Evolutionary conservation across 805 yeast species (phyloP).

Genomic region (Yamadazyma sp.): DNA sequence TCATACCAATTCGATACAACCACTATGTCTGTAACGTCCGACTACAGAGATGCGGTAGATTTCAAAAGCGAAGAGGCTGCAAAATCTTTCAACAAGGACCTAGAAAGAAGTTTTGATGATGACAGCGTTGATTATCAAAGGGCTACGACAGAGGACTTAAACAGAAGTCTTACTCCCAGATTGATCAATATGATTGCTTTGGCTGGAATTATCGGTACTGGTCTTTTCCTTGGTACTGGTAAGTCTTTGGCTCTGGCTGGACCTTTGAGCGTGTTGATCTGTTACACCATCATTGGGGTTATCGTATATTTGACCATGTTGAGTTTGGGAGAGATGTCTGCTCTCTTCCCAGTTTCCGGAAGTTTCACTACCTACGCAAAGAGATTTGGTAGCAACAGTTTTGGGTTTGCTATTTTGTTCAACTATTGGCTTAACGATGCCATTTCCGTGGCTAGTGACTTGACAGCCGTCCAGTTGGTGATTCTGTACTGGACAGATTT

Average conservation of each 20-base stretch:
- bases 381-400: constrained; percentile 49
- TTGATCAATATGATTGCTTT: constrained; percentile 36
- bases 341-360: constrained; percentile 55
- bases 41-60: not conserved
- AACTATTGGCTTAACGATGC: constrained; percentile 56
- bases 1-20: too few species aligned
- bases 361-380: constrained; percentile 51
- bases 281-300: constrained; percentile 36
- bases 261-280: constrained; percentile 32
- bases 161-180: constrained; percentile 24
- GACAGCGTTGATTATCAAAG: not conserved
- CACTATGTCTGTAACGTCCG: not conserved
- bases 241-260: constrained; percentile 32
- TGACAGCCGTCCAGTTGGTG: constrained; percentile 47
- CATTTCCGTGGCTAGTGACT: constrained; percentile 47
- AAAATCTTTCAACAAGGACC: constrained; percentile 1
- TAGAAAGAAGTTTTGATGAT: constrained; percentile 8
- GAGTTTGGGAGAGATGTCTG: constrained; percentile 56
- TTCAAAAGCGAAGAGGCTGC: constrained; percentile 2
- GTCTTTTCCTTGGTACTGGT: constrained; percentile 34
- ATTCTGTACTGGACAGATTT: constrained; percentile 49
- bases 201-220: constrained; percentile 39
- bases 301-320: constrained; percentile 55
- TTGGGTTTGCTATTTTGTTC: constrained; percentile 52
- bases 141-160: constrained; percentile 20